Base-by-base conservation (phyloP, 2,329 filamentous ascomycete species). In the Bipolaris victoriae region DNA sequence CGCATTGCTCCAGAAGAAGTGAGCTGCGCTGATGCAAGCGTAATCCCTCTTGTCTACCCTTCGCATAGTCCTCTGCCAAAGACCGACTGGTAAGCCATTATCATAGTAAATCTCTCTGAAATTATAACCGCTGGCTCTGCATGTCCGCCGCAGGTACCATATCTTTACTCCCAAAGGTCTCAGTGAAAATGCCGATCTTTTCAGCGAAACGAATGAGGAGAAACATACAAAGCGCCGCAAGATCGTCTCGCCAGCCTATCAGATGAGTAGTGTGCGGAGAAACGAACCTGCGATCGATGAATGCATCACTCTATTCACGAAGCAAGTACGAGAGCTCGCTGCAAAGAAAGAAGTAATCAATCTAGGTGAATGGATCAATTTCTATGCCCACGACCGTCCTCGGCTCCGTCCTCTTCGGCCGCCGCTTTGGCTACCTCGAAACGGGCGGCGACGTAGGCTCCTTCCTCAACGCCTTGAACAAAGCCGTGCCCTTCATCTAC, bases 351-450 rank as follows among this genome's bases (percentile, higher is more conserved):
- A 65, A 52, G 33, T 49, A 3, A 54, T 74, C 15, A 66, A 74
- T 37, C 46, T 72, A 16, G 70, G 70, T 1, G 47, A 59, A 22
- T 75, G 71, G 72, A 47, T 72, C 44, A 64, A 73, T 39, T 57
- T 64, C 48, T 67, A 61, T 3, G 53, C 61, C 20, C 50, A 78
- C 70, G 79, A 82, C 20, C 20, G 72, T 79, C n/a, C 70, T 80
- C 16, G 77, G 79, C 16, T 73, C 75, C 29, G 59, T 79, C 18
- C 76, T 73, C 20, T 81, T 80, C 44, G 75, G 78, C 18, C 68
- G 70, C 9, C 72, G 72, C 49, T 78, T 80, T 49, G 78, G 79
- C 2, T 81, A 80, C 60, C 67, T 81, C 49, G 65, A 79, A 22
- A 62, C 70, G 6, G 70, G 74, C 1, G 53, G 62, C 2, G 80